Percentiles rank a stretch among this genome's conserved stretches.
Evolutionary conservation across 306 rosid genomes (phyloP).

Genomic region (Vicia villosa): DNA sequence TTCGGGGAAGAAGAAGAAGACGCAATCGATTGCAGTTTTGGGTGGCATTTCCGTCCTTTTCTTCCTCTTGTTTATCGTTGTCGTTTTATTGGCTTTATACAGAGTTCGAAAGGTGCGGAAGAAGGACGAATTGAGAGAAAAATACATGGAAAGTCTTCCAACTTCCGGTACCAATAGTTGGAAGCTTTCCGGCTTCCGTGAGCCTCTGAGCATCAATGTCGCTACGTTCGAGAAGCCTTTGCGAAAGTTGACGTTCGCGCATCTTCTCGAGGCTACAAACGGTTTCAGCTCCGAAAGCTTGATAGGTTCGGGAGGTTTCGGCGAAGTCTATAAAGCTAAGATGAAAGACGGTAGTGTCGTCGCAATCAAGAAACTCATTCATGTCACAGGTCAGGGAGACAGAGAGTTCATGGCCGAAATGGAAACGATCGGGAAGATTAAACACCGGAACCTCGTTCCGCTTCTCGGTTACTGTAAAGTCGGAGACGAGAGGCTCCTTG

Average conservation of each 20-base stretch:
- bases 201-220: constrained; percentile 72
- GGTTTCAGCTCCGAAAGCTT: constrained; percentile 75
- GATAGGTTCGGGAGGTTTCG: constrained; percentile 89
- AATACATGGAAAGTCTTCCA: constrained; percentile 69
- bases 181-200: constrained; percentile 67
- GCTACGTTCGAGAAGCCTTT: constrained; percentile 80
- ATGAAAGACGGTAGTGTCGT: constrained; percentile 69
- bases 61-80: constrained; percentile 49
- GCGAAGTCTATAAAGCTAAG: constrained; percentile 80
- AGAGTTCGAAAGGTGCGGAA: constrained; percentile 38
- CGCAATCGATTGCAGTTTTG: constrained; percentile 46
- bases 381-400: constrained; percentile 78
- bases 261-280: constrained; percentile 80
- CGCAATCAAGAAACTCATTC: constrained; percentile 81
- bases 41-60: constrained; percentile 46
- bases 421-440: constrained; percentile 87
- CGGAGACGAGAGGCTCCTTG: constrained; percentile 88
- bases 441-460: constrained; percentile 77
- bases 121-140: constrained; percentile 52
- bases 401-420: constrained; percentile 90
- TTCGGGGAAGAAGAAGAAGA: constrained; percentile 41
- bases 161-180: constrained; percentile 76
- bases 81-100: constrained; percentile 48
- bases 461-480: constrained; percentile 76
- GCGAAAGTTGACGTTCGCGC: constrained; percentile 67